A percentile compares a stretch with the other conserved stretches of the same genome.
These are phyloP conservation scores for Pseudozyma pruni DNA, from an alignment of 1,284 basidiomycete species.

Conservation along the genomic window DNA sequence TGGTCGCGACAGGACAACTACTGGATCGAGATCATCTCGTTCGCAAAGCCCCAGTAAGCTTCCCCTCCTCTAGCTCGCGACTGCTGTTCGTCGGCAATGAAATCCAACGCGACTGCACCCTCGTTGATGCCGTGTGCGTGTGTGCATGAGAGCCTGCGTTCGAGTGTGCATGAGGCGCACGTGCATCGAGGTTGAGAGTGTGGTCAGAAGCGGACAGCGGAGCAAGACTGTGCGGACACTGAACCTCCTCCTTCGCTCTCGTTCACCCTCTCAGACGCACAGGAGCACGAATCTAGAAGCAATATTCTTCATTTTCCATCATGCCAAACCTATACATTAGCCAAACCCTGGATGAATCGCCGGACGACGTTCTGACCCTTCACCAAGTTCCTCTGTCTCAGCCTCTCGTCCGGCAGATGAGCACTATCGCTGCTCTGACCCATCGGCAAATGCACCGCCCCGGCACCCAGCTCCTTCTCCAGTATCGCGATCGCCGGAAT, in stretches of 20 bases:
- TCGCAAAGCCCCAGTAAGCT: constrained; percentile 46
- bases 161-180: too few relatives aligned
- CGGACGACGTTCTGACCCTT: constrained; percentile 39
- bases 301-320: neutral
- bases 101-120: neutral
- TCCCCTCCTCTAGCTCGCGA: neutral
- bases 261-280: constrained; percentile 3
- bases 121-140: too few relatives aligned
- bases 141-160: too few relatives aligned
- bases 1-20: constrained; percentile 66
- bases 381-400: constrained; percentile 79
- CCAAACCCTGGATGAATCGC: constrained; percentile 35
- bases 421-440: constrained; percentile 80
- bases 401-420: constrained; percentile 85
- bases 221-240: too few relatives aligned
- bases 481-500: constrained; percentile 86
- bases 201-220: too few relatives aligned
- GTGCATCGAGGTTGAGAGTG: too few relatives aligned
- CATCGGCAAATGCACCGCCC: constrained; percentile 86
- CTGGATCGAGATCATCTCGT: constrained; percentile 71
- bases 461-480: constrained; percentile 81
- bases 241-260: neutral
- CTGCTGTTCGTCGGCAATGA: neutral
- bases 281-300: constrained; percentile 5
- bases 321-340: neutral